Evolutionary conservation across 2,329 filamentous ascomycete genomes (phyloP).

Genomic region (Stenocarpella maydis): DNA sequence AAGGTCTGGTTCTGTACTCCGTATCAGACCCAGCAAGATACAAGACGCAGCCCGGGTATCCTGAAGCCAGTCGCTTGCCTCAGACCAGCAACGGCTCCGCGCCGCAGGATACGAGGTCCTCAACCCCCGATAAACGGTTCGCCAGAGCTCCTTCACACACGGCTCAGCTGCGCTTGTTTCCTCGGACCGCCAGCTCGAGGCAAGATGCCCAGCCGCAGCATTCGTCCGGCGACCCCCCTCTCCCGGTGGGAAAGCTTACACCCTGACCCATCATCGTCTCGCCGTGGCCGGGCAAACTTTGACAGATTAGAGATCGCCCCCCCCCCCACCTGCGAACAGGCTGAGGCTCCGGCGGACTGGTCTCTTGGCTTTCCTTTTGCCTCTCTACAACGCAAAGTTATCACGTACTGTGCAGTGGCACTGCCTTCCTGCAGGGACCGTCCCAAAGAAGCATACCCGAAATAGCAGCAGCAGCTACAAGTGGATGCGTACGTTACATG

Average conservation of each 20-base stretch:
- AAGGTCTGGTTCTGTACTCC: slow-evolving; percentile 8
- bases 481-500: neutral
- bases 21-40: slow-evolving; percentile 19
- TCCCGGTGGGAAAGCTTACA: neutral
- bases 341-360: neutral
- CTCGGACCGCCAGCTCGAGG: neutral
- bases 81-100: slow-evolving; percentile 16
- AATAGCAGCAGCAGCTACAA: neutral
- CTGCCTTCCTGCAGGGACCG: slow-evolving; percentile 7
- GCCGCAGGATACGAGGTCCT: slow-evolving; percentile 3
- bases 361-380: neutral
- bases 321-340: neutral
- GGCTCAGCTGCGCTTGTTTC: neutral
- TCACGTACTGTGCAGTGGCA: neutral
- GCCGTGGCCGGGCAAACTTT: neutral
- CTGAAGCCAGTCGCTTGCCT: slow-evolving; percentile 1
- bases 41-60: neutral
- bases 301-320: slow-evolving; percentile 13
- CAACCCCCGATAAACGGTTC: neutral
- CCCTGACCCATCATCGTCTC: neutral
- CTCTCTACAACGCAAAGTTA: neutral
- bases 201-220: neutral
- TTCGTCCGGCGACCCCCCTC: neutral
- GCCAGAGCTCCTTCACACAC: neutral
- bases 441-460: slow-evolving; percentile 4